phyloP scores from a whole-genome alignment of 805 yeast species.

The Hemisphaericaspora nanyangensis region DNA sequence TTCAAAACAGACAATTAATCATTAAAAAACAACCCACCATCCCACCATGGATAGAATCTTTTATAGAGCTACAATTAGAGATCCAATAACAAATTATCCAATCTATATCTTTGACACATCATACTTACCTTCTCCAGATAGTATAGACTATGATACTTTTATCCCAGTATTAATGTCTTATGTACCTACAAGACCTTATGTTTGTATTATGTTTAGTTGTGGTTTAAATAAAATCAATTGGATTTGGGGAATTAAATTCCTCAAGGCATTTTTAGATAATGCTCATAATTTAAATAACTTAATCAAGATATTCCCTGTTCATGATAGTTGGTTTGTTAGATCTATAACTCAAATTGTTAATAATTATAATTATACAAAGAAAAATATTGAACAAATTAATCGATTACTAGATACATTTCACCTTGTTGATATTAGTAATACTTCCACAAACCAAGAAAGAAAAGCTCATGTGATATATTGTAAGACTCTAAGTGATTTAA shows the following conservation, averaged over 20 bases:
- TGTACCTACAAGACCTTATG: slow-evolving; percentile 63
- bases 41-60: slow-evolving; percentile 42
- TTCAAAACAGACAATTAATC: too few species aligned
- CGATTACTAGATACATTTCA: slow-evolving; percentile 23
- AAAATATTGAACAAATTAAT: slow-evolving; percentile 24
- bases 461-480: slow-evolving; percentile 37
- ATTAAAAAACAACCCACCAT: too few species aligned
- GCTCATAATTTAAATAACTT: slow-evolving; percentile 47
- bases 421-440: slow-evolving; percentile 4
- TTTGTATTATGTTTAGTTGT: slow-evolving; percentile 73
- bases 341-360: slow-evolving; percentile 69
- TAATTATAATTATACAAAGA: slow-evolving; percentile 46
- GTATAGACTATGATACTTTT: slow-evolving; percentile 43
- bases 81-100: slow-evolving; percentile 67
- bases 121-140: slow-evolving; percentile 61
- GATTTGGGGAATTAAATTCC: slow-evolving; percentile 62
- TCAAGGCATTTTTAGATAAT: slow-evolving; percentile 51
- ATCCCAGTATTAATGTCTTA: slow-evolving; percentile 52
- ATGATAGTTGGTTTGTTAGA: slow-evolving; percentile 86
- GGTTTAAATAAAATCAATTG: slow-evolving; percentile 67
- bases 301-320: slow-evolving; percentile 70
- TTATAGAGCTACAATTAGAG: slow-evolving; percentile 57
- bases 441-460: neutral
- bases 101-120: slow-evolving; percentile 81
- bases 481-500: slow-evolving; percentile 48